Evolutionary conservation across 148 eudicot genomes (phyloP).

Genomic region (Dianthus caryophyllus): DNA sequence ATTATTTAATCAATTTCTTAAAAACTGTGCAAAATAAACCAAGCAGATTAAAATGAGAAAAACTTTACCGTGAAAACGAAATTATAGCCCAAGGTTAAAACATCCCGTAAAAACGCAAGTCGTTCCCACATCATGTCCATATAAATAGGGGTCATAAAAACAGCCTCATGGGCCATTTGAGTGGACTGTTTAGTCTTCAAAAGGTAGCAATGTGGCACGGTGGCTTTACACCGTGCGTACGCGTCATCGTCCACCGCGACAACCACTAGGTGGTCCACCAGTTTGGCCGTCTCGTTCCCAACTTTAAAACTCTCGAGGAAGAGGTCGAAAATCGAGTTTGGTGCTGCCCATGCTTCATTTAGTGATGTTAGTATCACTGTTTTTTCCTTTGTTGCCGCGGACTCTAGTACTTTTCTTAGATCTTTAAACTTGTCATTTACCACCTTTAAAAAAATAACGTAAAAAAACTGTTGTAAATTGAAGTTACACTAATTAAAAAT

Average conservation of each 20-base stretch:
- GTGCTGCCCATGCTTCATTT: slow-evolving; percentile 40
- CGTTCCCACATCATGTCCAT: slow-evolving; percentile 36
- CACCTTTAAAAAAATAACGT: background rate
- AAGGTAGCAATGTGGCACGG: slow-evolving; percentile 27
- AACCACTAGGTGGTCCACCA: slow-evolving; percentile 27
- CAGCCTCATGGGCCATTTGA: slow-evolving; percentile 28
- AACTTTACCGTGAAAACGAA: slow-evolving; percentile 30
- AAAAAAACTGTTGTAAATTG: no score
- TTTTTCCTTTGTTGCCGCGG: slow-evolving; percentile 27
- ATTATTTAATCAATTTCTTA: no score
- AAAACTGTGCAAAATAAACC: no score
- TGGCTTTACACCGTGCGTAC: slow-evolving; percentile 21
- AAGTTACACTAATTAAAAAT: no score
- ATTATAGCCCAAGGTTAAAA: slow-evolving; percentile 31
- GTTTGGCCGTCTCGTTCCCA: slow-evolving; percentile 25
- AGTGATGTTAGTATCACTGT: slow-evolving; percentile 30
- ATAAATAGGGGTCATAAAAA: slow-evolving; percentile 30
- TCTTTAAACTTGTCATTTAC: slow-evolving; percentile 15
- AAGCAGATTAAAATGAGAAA: background rate
- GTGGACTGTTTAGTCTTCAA: slow-evolving; percentile 20
- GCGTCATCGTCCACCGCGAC: slow-evolving; percentile 28
- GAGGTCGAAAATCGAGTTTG: slow-evolving; percentile 31
- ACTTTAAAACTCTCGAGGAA: slow-evolving; percentile 29
- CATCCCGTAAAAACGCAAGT: slow-evolving; percentile 24
- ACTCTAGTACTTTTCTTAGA: slow-evolving; percentile 23